Percentiles rank a stretch among this genome's conserved stretches.
These are phyloP conservation scores for Carallia brachiata DNA, from an alignment of 345 rosid species.

Conservation along the genomic window DNA sequence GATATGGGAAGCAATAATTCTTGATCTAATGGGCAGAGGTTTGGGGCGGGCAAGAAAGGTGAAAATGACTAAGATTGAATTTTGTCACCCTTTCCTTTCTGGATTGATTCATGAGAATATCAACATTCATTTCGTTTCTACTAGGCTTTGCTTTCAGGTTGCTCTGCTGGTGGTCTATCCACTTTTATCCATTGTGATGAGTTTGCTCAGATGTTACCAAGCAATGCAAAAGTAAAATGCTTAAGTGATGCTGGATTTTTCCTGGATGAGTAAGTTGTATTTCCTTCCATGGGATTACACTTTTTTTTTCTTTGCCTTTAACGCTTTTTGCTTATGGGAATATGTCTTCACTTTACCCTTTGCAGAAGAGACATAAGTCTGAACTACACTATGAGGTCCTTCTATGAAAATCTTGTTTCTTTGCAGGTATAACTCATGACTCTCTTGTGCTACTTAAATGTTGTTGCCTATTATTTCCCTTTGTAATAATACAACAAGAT, in stretches of 20 bases:
- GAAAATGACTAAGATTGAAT: neutral
- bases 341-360: constrained; percentile 15
- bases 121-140: neutral
- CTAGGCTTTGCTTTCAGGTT: constrained; percentile 95
- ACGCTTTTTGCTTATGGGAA: neutral
- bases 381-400: constrained; percentile 63
- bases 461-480: no score
- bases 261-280: constrained; percentile 61
- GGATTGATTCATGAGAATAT: no score
- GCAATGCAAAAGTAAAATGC: constrained; percentile 70
- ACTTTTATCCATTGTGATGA: constrained; percentile 73
- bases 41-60: constrained; percentile 68
- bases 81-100: no score
- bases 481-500: no score
- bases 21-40: constrained; percentile 83
- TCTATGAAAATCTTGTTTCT: constrained; percentile 50
- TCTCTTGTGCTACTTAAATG: no score
- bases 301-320: neutral
- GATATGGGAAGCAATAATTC: constrained; percentile 85
- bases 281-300: neutral
- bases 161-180: constrained; percentile 97
- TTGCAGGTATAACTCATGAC: constrained; percentile 49
- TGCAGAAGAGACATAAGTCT: constrained; percentile 64
- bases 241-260: constrained; percentile 97
- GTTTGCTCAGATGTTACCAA: constrained; percentile 58